phyloP scores from a whole-genome alignment of 257 asterid species.

The Paulownia fortunei region DNA sequence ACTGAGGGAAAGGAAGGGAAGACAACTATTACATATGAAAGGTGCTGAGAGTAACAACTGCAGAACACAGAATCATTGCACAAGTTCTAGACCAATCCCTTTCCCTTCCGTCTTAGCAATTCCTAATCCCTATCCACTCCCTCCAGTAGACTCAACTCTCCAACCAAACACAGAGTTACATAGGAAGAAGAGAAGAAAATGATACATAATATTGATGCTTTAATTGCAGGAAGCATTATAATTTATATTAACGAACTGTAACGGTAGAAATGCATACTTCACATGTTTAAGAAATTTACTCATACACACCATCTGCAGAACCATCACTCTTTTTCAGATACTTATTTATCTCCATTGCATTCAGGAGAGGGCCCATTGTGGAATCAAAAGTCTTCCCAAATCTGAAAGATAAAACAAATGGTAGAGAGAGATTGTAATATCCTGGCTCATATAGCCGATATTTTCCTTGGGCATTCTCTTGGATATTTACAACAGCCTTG shows the following conservation, averaged over 20 bases:
- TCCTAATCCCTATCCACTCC: neutral
- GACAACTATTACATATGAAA: neutral
- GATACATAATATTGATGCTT: neutral
- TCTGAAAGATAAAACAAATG: conserved; percentile 81
- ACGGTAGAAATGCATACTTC: neutral
- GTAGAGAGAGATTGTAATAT: conserved; percentile 76
- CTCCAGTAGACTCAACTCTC: neutral
- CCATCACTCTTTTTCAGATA: conserved; percentile 77
- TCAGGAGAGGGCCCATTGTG: conserved; percentile 83
- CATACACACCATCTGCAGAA: conserved; percentile 75
- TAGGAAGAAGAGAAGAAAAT: neutral
- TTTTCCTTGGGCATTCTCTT: conserved; percentile 93
- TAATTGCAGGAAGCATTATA: neutral
- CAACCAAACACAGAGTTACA: neutral
- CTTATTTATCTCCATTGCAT: conserved; percentile 93
- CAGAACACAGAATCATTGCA: neutral
- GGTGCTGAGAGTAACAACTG: neutral
- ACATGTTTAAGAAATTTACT: conserved; percentile 19
- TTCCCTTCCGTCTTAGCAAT: neutral
- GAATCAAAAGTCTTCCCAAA: conserved; percentile 85
- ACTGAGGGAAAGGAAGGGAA: conserved; percentile 5
- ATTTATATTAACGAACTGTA: neutral
- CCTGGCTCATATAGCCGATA: conserved; percentile 95
- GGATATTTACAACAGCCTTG: conserved; percentile 82
- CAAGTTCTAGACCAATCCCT: neutral